Evolutionary conservation across 202 grass and related monocot genomes (phyloP).

Genomic region (Schoenoplectus triqueter): DNA sequence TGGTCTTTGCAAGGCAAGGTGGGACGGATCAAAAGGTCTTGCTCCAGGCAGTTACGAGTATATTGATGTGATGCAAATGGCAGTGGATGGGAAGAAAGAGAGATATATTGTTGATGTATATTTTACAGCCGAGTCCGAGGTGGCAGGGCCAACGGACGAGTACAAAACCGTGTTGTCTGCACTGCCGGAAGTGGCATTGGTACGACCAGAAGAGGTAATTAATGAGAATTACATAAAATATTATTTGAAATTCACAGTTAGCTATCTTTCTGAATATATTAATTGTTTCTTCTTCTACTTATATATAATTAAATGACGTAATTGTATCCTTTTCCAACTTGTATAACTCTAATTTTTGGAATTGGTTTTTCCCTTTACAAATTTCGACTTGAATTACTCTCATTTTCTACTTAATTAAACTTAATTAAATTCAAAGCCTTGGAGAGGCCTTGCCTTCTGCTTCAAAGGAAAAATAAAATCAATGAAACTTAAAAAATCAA

Average conservation of each 20-base stretch:
- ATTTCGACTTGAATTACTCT: background rate
- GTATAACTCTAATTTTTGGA: background rate
- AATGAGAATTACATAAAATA: background rate
- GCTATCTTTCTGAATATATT: background rate
- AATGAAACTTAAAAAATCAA: too few species aligned
- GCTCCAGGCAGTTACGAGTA: constrained; percentile 53
- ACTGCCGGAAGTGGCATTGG: constrained; percentile 46
- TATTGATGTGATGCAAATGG: constrained; percentile 35
- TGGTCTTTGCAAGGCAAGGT: constrained; percentile 51
- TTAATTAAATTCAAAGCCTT: too few species aligned
- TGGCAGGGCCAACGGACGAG: constrained; percentile 44
- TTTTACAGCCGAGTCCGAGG: constrained; percentile 47
- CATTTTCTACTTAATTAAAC: background rate
- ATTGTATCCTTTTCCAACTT: background rate
- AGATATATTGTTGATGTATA: constrained; percentile 58
- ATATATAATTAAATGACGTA: background rate
- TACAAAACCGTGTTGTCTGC: constrained; percentile 39
- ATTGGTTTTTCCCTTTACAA: background rate
- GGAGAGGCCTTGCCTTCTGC: too few species aligned
- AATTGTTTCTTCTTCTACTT: background rate
- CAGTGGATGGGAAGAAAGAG: background rate
- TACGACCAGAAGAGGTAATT: constrained; percentile 36
- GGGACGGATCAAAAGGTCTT: constrained; percentile 43
- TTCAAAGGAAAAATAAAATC: too few species aligned
- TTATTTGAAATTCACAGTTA: background rate